Percentiles rank a stretch among this genome's conserved stretches.
Conservation (phyloP, 495 filamentous ascomycete species). For the Trichoderma reesei region DNA sequence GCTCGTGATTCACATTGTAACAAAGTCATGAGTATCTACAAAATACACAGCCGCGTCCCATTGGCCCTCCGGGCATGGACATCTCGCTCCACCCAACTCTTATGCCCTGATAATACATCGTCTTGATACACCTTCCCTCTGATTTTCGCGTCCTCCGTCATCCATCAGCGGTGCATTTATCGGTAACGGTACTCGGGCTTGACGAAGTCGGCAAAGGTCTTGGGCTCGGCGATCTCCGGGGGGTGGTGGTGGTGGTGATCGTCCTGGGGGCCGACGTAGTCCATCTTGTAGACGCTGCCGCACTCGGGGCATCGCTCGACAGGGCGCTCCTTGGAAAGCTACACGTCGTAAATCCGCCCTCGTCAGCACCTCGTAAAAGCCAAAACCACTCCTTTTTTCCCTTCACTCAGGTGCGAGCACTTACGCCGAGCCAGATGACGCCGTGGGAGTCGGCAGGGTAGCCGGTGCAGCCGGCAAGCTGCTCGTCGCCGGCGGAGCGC, state of each 20-base stretch:
- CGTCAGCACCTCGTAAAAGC: constrained; percentile 7
- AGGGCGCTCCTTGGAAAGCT: constrained; percentile 85
- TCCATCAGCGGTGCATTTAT: background rate
- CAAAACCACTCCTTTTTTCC: background rate
- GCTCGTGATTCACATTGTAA: constrained; percentile 4
- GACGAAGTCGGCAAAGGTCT: constrained; percentile 89
- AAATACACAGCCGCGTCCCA: constrained; percentile 10
- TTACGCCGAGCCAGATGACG: constrained; percentile 81
- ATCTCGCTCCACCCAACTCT: background rate
- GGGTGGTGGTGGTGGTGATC: constrained; percentile 46
- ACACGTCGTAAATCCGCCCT: background rate
- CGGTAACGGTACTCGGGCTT: constrained; percentile 79
- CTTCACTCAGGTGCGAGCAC: constrained; percentile 19
- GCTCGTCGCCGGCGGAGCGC: constrained; percentile 85
- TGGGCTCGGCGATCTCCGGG: constrained; percentile 64
- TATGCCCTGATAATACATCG: constrained; percentile 7
- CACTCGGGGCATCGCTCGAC: constrained; percentile 92
- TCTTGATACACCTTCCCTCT: background rate
- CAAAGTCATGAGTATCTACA: constrained; percentile 1
- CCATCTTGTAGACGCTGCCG: constrained; percentile 91
- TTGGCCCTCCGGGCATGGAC: background rate
- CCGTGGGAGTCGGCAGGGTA: constrained; percentile 83
- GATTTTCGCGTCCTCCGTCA: background rate
- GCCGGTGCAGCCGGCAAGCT: constrained; percentile 94
- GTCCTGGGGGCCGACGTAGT: constrained; percentile 78